These are phyloP conservation scores for Brassica cretica DNA, from an alignment of 345 rosid species.

Conservation along the genomic window DNA sequence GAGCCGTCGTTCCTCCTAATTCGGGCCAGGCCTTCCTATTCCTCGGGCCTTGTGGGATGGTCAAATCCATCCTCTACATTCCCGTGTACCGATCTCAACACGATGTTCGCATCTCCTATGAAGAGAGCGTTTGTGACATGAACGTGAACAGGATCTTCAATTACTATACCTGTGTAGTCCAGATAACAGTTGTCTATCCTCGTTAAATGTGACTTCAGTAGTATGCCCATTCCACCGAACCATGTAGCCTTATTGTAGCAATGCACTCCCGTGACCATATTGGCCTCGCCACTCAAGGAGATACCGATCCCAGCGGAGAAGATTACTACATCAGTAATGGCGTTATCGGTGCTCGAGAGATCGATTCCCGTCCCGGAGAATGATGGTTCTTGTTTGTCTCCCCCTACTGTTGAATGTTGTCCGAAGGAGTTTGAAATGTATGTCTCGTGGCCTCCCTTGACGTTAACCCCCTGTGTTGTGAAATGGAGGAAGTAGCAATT, in stretches of 20 bases:
- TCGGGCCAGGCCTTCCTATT: too few relatives aligned
- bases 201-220: conserved; percentile 49
- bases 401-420: conserved; percentile 61
- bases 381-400: conserved; percentile 49
- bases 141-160: conserved; percentile 68
- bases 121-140: conserved; percentile 63
- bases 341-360: conserved; percentile 60
- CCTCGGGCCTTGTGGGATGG: too few relatives aligned
- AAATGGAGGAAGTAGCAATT: conserved; percentile 70
- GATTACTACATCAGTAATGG: conserved; percentile 56
- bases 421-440: conserved; percentile 61
- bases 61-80: background rate
- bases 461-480: conserved; percentile 60
- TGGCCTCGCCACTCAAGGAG: conserved; percentile 54
- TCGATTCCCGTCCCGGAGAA: conserved; percentile 69
- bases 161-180: conserved; percentile 56
- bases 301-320: conserved; percentile 75
- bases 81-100: conserved; percentile 51
- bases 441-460: conserved; percentile 67
- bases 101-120: conserved; percentile 59
- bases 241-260: conserved; percentile 72
- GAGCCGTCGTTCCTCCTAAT: too few relatives aligned
- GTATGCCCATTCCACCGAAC: conserved; percentile 67
- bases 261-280: conserved; percentile 64
- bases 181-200: conserved; percentile 67